phyloP scores from a whole-genome alignment of 2,329 filamentous ascomycete species.

The Magnaporthiopsis incrustans region DNA sequence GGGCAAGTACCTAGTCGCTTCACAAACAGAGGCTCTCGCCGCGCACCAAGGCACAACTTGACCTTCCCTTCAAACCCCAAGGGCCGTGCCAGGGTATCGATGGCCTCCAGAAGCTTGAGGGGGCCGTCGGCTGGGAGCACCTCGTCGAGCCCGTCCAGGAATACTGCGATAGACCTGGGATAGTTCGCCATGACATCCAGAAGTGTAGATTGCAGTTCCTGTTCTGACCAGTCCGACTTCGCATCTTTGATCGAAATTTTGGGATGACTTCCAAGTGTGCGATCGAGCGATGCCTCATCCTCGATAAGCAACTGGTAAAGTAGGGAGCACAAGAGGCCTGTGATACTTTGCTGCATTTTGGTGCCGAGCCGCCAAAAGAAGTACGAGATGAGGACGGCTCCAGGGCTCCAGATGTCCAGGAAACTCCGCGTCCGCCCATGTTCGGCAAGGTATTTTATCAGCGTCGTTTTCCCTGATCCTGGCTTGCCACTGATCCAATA shows the following conservation, averaged over 20 bases:
- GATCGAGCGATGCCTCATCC: background rate
- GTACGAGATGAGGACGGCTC: conserved; percentile 13
- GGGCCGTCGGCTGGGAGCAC: background rate
- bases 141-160: conserved; percentile 10
- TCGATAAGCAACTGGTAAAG: conserved; percentile 14
- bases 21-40: background rate
- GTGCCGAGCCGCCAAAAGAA: conserved; percentile 25
- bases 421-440: conserved; percentile 4
- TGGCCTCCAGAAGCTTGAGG: background rate
- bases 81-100: background rate
- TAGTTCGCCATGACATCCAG: background rate
- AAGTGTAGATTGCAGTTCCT: conserved; percentile 1
- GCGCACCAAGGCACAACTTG: background rate
- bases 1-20: background rate
- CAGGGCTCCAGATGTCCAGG: conserved; percentile 15
- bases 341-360: conserved; percentile 16
- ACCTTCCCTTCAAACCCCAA: background rate
- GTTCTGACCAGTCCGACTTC: conserved; percentile 12
- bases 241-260: background rate
- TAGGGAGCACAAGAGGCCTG: conserved; percentile 19
- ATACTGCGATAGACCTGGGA: conserved; percentile 8
- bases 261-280: background rate
- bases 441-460: conserved; percentile 21
- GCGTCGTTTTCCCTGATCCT: conserved; percentile 23
- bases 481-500: conserved; percentile 26